These are phyloP conservation scores for Penicillium sp. DNA, from an alignment of 2,329 filamentous ascomycete genomes.

Conservation along the genomic window DNA sequence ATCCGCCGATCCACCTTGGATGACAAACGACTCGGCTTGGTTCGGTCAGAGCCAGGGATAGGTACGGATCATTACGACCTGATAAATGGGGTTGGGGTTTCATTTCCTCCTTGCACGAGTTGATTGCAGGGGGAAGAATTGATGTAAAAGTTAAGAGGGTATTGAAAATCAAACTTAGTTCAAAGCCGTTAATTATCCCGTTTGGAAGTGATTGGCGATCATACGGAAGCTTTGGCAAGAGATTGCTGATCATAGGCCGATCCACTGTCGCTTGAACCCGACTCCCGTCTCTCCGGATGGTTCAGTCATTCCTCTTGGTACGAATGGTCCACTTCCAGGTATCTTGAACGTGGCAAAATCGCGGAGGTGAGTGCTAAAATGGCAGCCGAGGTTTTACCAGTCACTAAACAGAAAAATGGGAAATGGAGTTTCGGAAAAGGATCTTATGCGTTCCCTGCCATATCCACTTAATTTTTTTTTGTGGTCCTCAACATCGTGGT, in stretches of 20 bases:
- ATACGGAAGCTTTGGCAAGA: slow-evolving; percentile 12
- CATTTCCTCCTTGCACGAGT: slow-evolving; percentile 11
- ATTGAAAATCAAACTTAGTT: not conserved
- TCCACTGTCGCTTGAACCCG: slow-evolving; percentile 18
- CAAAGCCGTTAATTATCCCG: slow-evolving; percentile 1
- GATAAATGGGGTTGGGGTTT: not conserved
- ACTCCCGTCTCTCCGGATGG: slow-evolving; percentile 4
- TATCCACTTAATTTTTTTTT: not conserved
- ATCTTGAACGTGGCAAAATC: slow-evolving; percentile 22
- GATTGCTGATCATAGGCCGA: slow-evolving; percentile 21
- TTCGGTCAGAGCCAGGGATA: slow-evolving; percentile 1
- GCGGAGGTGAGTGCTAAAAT: slow-evolving; percentile 9
- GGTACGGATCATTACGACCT: not conserved
- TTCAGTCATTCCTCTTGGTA: not conserved
- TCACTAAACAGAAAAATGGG: too few species aligned
- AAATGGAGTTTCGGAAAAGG: too few species aligned
- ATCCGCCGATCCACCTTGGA: slow-evolving; percentile 16
- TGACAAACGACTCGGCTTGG: slow-evolving; percentile 10
- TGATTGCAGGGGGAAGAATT: slow-evolving; percentile 2
- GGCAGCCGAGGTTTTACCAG: not conserved
- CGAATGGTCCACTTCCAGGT: slow-evolving; percentile 5
- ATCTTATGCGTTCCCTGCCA: not conserved
- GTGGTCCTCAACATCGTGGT: slow-evolving; percentile 9
- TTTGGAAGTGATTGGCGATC: slow-evolving; percentile 14
- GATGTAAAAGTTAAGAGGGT: not conserved